Conservation (phyloP, 2,329 filamentous ascomycete genomes). For the Xylariales sp. region DNA sequence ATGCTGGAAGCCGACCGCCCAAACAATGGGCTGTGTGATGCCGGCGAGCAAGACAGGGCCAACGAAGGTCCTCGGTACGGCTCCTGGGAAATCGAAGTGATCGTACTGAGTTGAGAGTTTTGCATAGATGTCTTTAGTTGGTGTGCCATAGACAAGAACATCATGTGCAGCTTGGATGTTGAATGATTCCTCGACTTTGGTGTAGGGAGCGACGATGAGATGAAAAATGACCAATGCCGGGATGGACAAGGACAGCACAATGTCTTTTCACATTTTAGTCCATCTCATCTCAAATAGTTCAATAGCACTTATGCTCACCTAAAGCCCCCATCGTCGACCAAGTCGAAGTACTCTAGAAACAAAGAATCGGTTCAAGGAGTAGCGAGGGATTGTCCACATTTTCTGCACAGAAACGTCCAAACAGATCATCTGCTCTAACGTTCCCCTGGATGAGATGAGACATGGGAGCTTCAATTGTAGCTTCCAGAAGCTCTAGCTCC, state of each 20-base stretch:
- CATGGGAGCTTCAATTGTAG: no score
- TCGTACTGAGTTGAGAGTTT: constrained; percentile 68
- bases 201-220: constrained; percentile 74
- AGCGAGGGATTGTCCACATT: no score
- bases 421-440: no score
- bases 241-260: constrained; percentile 49
- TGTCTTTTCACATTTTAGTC: constrained; percentile 29
- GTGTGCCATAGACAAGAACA: constrained; percentile 75
- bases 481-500: no score
- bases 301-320: not conserved
- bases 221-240: constrained; percentile 63
- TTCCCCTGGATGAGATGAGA: no score
- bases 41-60: constrained; percentile 74
- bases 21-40: constrained; percentile 62
- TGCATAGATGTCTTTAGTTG: constrained; percentile 47
- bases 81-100: constrained; percentile 84
- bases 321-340: constrained; percentile 3
- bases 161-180: constrained; percentile 94
- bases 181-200: constrained; percentile 98
- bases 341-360: not conserved
- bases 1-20: constrained; percentile 49
- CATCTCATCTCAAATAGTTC: not conserved
- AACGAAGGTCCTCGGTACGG: constrained; percentile 86
- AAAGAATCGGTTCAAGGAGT: no score
- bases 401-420: not conserved